These are phyloP conservation scores for Aspergillus calidoustus DNA, from an alignment of 2,329 filamentous ascomycete genomes.

Conservation along the genomic window DNA sequence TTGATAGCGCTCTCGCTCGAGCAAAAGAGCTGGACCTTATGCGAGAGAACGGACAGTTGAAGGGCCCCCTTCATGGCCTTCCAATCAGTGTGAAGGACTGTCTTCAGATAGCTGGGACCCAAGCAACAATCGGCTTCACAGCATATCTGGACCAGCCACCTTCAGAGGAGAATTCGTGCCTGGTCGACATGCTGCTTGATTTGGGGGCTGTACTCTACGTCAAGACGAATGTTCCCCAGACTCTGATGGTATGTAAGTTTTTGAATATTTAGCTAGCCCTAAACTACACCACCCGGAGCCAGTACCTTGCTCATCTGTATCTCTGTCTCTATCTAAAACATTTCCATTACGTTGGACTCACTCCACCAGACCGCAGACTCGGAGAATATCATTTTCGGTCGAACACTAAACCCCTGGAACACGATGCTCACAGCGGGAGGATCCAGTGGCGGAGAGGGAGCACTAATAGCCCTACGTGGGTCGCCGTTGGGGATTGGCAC, in stretches of 20 bases:
- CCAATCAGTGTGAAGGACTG: conserved; percentile 43
- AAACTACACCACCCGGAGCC: no score
- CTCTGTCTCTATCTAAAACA: no score
- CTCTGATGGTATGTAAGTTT: conserved; percentile 58
- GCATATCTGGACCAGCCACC: conserved; percentile 22
- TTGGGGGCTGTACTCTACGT: conserved; percentile 46
- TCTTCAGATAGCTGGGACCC: conserved; percentile 31
- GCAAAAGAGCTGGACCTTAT: conserved; percentile 33
- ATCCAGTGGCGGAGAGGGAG: conserved; percentile 58
- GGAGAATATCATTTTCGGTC: conserved; percentile 49
- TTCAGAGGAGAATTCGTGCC: conserved; percentile 22
- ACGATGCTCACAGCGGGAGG: conserved; percentile 39
- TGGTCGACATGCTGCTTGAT: conserved; percentile 27
- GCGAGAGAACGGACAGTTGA: conserved; percentile 28
- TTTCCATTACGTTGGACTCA: no score
- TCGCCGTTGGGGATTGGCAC: conserved; percentile 66
- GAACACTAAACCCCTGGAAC: conserved; percentile 47
- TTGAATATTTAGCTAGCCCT: not conserved
- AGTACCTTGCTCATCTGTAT: no score
- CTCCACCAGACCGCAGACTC: conserved; percentile 37
- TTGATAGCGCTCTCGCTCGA: conserved; percentile 29
- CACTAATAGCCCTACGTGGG: conserved; percentile 65
- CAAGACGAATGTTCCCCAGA: conserved; percentile 60
- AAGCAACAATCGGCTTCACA: conserved; percentile 26
- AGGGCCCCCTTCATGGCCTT: conserved; percentile 38